Conservation (phyloP, 225 moss, liverwort and hornwort species). For the Asterella californica region DNA sequence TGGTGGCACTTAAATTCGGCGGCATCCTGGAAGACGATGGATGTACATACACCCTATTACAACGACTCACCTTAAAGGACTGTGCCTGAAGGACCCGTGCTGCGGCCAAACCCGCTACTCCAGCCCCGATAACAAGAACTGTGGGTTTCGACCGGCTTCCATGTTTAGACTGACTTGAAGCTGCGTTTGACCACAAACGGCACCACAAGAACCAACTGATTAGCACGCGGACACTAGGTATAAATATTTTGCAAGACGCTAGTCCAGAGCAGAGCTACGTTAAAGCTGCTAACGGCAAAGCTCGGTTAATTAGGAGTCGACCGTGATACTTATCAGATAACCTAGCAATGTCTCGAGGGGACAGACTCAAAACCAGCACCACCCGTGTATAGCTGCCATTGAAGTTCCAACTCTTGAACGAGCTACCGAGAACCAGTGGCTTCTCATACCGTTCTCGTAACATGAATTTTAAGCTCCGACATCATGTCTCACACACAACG, state of each 20-base stretch:
- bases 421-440: not conserved
- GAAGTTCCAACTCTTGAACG: not conserved
- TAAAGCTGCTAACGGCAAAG: not conserved
- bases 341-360: not conserved
- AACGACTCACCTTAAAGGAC: constrained; percentile 43
- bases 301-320: not conserved
- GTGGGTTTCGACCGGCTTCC: constrained; percentile 52
- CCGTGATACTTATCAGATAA: not conserved
- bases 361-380: too few species aligned
- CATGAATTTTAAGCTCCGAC: not conserved
- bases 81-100: constrained; percentile 79
- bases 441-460: not conserved
- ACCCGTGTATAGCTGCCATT: too few species aligned
- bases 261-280: not conserved
- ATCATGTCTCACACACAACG: not conserved
- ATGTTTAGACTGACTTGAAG: constrained; percentile 63
- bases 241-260: not conserved
- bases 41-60: not conserved
- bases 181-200: constrained; percentile 31
- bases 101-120: constrained; percentile 92
- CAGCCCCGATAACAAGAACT: constrained; percentile 90
- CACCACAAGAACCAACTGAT: not conserved
- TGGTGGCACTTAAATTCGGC: too few species aligned
- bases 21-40: not conserved
- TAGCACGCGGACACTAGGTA: not conserved